Percentiles rank a stretch among this genome's conserved stretches.
Evolutionary conservation across 2,329 filamentous ascomycete genomes (phyloP).

Genomic region (Sporothrix sp.): DNA sequence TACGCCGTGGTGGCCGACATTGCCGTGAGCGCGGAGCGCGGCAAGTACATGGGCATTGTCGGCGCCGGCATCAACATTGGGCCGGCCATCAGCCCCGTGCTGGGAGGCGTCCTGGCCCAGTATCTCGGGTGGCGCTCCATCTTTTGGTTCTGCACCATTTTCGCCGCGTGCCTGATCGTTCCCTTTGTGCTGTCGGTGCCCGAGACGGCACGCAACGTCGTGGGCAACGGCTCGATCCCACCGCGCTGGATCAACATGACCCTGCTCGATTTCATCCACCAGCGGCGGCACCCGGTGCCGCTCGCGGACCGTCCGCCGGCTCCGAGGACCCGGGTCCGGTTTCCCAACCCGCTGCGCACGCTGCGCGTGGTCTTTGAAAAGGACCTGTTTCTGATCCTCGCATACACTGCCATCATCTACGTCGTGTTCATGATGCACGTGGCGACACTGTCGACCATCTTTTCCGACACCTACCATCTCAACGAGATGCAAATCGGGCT

Average conservation of each 20-base stretch:
- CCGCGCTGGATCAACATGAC: constrained; percentile 50
- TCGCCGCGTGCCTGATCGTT: constrained; percentile 39
- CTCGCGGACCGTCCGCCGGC: constrained; percentile 15
- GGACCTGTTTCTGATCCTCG: constrained; percentile 44
- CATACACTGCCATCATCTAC: constrained; percentile 45
- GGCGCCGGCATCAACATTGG: constrained; percentile 48
- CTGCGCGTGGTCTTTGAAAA: constrained; percentile 46
- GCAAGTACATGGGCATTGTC: constrained; percentile 62
- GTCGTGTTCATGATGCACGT: constrained; percentile 46
- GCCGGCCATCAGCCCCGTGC: constrained; percentile 45
- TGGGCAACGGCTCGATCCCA: constrained; percentile 53
- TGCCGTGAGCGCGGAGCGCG: constrained; percentile 57
- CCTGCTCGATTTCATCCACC: constrained; percentile 38
- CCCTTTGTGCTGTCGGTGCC: constrained; percentile 48
- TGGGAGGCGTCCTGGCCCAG: constrained; percentile 54
- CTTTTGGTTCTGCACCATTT: constrained; percentile 59
- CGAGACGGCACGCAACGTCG: constrained; percentile 48
- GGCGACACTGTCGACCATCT: constrained; percentile 42
- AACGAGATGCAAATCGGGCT: constrained; percentile 42
- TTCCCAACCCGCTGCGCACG: constrained; percentile 49
- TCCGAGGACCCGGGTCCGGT: constrained; percentile 30
- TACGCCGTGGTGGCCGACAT: constrained; percentile 66
- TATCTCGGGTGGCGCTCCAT: constrained; percentile 58
- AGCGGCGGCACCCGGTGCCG: constrained; percentile 19
- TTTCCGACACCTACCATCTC: constrained; percentile 42